Percentiles rank a stretch among this genome's conserved stretches.
phyloP scores from a whole-genome alignment of 805 yeast species.

The Wickerhamiella cacticola region DNA sequence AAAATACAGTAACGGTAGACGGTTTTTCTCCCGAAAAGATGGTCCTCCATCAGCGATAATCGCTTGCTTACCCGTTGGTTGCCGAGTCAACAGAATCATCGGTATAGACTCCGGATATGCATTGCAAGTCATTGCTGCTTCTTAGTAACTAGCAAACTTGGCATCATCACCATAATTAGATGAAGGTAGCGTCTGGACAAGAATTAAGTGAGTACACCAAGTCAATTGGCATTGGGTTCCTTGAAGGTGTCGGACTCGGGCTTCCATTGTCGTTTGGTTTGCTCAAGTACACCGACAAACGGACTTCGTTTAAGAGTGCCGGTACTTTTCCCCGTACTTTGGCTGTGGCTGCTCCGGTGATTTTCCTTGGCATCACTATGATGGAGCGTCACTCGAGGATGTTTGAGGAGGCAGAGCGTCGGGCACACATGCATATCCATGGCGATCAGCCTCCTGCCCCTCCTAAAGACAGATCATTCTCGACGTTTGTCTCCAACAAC shows the following conservation, averaged over 20 bases:
- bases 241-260: conserved; percentile 42
- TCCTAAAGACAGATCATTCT: background rate
- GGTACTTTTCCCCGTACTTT: conserved; percentile 40
- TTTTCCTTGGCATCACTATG: conserved; percentile 45
- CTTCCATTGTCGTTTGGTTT: conserved; percentile 43
- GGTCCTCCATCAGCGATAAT: background rate
- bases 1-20: no score
- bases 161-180: conserved; percentile 23
- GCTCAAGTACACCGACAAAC: conserved; percentile 37
- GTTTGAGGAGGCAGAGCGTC: conserved; percentile 53
- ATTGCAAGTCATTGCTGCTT: no score
- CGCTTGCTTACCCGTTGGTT: background rate
- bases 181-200: conserved; percentile 50
- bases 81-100: no score
- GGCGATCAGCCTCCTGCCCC: conserved; percentile 1
- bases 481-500: conserved; percentile 14
- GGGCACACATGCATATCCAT: conserved; percentile 21
- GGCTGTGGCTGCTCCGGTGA: conserved; percentile 54
- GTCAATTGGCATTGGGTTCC: conserved; percentile 48
- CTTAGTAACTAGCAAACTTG: no score
- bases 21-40: background rate
- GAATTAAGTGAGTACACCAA: conserved; percentile 55
- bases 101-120: no score
- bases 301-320: conserved; percentile 19
- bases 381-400: conserved; percentile 61